Base-by-base conservation (phyloP, 2,329 filamentous ascomycete genomes). In the Talaromyces sp. region DNA sequence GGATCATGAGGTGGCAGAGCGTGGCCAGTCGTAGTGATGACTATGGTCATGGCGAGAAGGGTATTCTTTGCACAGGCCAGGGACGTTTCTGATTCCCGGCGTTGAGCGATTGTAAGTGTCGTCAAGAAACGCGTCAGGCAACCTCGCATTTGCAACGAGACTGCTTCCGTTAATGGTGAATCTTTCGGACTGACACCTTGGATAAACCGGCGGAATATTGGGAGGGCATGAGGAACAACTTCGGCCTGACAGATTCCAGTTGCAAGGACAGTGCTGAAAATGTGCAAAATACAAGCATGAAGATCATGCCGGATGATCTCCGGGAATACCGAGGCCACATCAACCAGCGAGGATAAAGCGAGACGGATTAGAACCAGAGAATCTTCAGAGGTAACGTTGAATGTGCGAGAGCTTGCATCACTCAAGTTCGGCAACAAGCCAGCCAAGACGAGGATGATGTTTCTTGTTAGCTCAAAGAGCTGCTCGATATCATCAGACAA, bases 401-500 rank as follows among this genome's bases (percentile, higher is more conserved):
- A 87, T 29, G 85, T 86, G 66, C 82, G 81, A 65, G 83, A 85
- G 38, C 83, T 86, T 55, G 69, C 70, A 56, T 79, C 77, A 9
- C 76, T 73, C 14, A 81, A 72, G 63, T 93, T 96, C 4, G 96
- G 95, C 24, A 99, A 80, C 43, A 97, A 80, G 0, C 93, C 91
- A 0, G 92, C 89, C 29, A 99, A 82, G 1, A 98, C 93, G 9
- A 99, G 81, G 17, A 98, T 93, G 64, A 98, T 97, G 71, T 97
- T 96, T 64, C 95, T 86, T 0, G 95, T 99, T 53, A 99, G 82
- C 75, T 99, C 95, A 69, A 99, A 99, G 0, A 99, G 83, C 75
- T 99, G 95, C 71, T 99, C 95, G 64, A 99, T 96, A 71, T 99
- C 95, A 70, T 99, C 95, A 0, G 91, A 96, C 11, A 99, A 80